These are phyloP conservation scores for Dendrobium catenatum DNA, from an alignment of 106 monocot genomes.

Conservation along the genomic window DNA sequence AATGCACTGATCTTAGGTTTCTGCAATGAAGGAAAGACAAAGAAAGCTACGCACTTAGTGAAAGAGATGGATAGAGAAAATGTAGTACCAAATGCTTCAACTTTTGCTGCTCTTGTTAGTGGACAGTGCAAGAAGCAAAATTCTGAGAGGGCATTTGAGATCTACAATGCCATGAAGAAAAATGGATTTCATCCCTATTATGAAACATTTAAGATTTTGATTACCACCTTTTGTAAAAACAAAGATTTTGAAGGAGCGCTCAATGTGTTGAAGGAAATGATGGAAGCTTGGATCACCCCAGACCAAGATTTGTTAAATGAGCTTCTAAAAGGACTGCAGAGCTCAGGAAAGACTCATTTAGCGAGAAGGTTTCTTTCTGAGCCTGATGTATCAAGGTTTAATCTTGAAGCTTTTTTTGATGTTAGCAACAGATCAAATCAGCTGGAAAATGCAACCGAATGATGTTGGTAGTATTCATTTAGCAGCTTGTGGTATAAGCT, in stretches of 20 bases:
- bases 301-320: conserved; percentile 44
- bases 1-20: conserved; percentile 70
- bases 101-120: conserved; percentile 62
- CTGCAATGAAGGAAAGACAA: conserved; percentile 89
- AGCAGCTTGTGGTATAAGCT: not conserved
- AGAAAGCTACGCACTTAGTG: conserved; percentile 58
- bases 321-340: conserved; percentile 35
- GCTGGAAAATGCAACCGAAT: not conserved
- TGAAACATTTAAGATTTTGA: conserved; percentile 48
- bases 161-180: conserved; percentile 78
- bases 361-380: conserved; percentile 20
- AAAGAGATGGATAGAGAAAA: conserved; percentile 51
- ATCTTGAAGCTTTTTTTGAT: conserved; percentile 29
- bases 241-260: conserved; percentile 70
- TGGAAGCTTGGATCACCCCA: conserved; percentile 49
- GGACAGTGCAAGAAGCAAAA: conserved; percentile 87
- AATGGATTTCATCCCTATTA: conserved; percentile 48
- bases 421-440: not conserved
- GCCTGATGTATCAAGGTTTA: conserved; percentile 20
- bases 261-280: conserved; percentile 64
- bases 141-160: conserved; percentile 80
- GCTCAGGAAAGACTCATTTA: conserved; percentile 36
- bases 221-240: conserved; percentile 66
- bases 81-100: conserved; percentile 55
- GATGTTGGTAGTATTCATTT: not conserved